Evolutionary conservation across 2,329 filamentous ascomycete genomes (phyloP), one percentile per base, ranked within the genome.

Genomic region (Venturia nashicola): DNA sequence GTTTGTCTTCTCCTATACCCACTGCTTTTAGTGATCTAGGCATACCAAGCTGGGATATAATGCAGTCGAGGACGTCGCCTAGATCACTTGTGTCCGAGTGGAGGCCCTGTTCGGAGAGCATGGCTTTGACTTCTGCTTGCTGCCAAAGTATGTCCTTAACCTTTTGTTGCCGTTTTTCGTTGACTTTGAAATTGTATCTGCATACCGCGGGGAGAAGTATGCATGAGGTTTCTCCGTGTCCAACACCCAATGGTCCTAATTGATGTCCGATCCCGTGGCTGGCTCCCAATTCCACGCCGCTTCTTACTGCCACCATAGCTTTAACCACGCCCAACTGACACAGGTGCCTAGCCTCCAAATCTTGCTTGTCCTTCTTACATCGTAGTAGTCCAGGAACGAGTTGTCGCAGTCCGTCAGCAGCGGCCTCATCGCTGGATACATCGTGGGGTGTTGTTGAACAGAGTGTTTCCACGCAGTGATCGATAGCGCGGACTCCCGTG

Each of bases 151-250:
- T 72, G 5, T 76, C 68, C 8, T 71, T 69, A 1, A 80, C 71
- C 2, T 71, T 71, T 11, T 70, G 68, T 70, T 83, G 81, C 43
- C 42, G 27, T 34, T 44, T 55, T 27, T 23, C 44, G 20, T 64
- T 63, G 20, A 60, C 66, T 27, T 62, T 61, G 20, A 59, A 59
- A 65, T 86, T 86, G 68, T 76, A 86, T 68, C 80, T 81, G 69
- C 81, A 81, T 6, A 86, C 82, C 0, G 79, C 77, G 0, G 83
- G 82, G 43, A 80, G 74, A 64, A 83, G 74, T 57, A 81, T 79
- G 69, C 79, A 86, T 67, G 80, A 83, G 36, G 83, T 86, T 70
- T 84, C 82, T 12, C 83, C 83, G 68, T 86, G 83, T 0, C 80
- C 79, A 2, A 86, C 83, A 0, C 83, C 83, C 3, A 82, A 70